Percentiles rank a stretch among this genome's conserved stretches.
Conservation (phyloP, 352 stramenopile genomes). For the Phytopythium sindhum region DNA sequence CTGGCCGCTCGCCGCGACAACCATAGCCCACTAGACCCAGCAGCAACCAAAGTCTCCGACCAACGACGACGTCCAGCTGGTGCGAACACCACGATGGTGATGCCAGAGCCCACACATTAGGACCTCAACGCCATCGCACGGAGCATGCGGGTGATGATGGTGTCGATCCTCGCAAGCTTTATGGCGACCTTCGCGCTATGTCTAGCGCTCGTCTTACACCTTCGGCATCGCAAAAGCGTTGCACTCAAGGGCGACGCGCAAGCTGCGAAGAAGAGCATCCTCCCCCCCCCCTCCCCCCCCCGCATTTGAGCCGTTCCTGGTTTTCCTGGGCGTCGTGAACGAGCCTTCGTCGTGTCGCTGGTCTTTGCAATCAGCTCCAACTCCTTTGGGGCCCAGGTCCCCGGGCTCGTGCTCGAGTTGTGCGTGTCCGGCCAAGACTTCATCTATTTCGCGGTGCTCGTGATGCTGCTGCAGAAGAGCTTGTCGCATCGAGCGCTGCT, state of each 20-base stretch:
- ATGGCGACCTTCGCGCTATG: constrained; percentile 38
- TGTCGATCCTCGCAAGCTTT: constrained; percentile 23
- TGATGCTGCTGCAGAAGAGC: constrained; percentile 49
- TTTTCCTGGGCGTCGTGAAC: constrained; percentile 26
- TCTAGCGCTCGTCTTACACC: constrained; percentile 25
- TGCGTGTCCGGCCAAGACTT: constrained; percentile 35
- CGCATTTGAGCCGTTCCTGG: constrained; percentile 39
- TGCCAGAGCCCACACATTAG: neutral
- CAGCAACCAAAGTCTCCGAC: too few species aligned
- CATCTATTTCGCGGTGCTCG: constrained; percentile 28
- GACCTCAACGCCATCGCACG: constrained; percentile 7
- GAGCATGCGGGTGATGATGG: constrained; percentile 17
- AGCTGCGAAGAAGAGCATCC: constrained; percentile 34
- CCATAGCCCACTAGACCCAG: too few species aligned
- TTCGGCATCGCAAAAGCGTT: constrained; percentile 24
- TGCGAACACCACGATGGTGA: constrained; percentile 10
- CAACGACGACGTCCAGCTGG: too few species aligned
- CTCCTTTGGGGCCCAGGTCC: constrained; percentile 18
- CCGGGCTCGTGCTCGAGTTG: constrained; percentile 17
- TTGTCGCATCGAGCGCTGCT: constrained; percentile 31
- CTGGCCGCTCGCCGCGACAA: too few species aligned
- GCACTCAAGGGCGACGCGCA: constrained; percentile 22
- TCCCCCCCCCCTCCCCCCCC: too few species aligned
- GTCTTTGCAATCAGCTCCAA: constrained; percentile 13
- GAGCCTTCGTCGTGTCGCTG: constrained; percentile 26